A percentile compares a stretch with the other conserved stretches of the same genome.
Evolutionary conservation across 352 stramenopile species (phyloP).

Genomic region (Thraustochytrium sp.): DNA sequence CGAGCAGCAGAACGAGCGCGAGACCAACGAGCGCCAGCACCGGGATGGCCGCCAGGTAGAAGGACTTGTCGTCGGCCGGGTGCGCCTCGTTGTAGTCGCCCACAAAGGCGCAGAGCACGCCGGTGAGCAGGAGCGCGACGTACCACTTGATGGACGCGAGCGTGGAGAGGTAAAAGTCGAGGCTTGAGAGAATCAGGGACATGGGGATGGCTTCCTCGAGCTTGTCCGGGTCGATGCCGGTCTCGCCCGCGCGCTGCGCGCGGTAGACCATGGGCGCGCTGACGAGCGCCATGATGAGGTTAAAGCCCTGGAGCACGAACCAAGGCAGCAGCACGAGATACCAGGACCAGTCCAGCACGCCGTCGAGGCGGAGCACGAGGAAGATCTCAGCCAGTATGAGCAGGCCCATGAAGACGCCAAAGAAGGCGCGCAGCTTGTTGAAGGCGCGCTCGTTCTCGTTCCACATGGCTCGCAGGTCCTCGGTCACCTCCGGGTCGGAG

Average conservation of each 20-base stretch:
- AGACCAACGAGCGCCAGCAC: neutral
- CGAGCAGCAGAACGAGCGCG: neutral
- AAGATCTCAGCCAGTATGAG: slow-evolving; percentile 28
- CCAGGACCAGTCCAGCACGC: slow-evolving; percentile 6
- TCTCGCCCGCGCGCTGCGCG: neutral
- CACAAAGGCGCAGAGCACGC: neutral
- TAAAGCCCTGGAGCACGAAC: neutral
- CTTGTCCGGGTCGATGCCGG: neutral
- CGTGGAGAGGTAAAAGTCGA: slow-evolving; percentile 5
- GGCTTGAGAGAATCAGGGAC: neutral
- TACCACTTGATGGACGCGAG: slow-evolving; percentile 18
- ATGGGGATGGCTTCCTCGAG: neutral
- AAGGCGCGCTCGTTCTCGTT: slow-evolving; percentile 10
- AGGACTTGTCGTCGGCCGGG: neutral
- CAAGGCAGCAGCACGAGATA: slow-evolving; percentile 1
- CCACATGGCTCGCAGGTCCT: slow-evolving; percentile 11
- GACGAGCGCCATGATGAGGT: neutral
- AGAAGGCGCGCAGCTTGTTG: neutral
- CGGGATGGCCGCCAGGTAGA: slow-evolving; percentile 27
- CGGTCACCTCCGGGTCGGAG: slow-evolving; percentile 8
- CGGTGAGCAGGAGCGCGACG: neutral
- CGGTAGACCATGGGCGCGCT: neutral
- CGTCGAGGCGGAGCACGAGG: slow-evolving; percentile 5
- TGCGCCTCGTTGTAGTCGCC: slow-evolving; percentile 8
- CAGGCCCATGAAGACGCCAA: neutral